These are phyloP conservation scores for Irpex rosettiformis DNA, from an alignment of 1,284 basidiomycete genomes.

Conservation along the genomic window DNA sequence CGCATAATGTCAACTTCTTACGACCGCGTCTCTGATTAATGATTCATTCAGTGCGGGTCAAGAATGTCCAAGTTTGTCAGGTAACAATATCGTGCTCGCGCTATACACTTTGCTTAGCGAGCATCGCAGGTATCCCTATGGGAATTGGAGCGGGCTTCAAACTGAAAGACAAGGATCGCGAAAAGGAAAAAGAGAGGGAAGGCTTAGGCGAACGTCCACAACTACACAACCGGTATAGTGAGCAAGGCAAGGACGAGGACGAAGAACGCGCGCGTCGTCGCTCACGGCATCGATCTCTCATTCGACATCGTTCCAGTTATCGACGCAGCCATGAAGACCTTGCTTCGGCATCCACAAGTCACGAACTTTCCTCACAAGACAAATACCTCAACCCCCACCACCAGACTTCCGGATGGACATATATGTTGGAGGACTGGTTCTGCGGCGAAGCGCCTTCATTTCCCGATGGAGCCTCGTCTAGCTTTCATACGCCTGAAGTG, in stretches of 20 bases:
- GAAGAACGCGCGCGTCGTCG: constrained; percentile 8
- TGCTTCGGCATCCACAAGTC: neutral
- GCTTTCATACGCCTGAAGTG: neutral
- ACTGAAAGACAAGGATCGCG: constrained; percentile 47
- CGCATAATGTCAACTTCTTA: constrained; percentile 26
- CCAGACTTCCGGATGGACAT: constrained; percentile 59
- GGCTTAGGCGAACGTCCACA: neutral
- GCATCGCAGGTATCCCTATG: constrained; percentile 60
- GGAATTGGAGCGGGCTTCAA: constrained; percentile 76
- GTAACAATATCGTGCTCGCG: constrained; percentile 29
- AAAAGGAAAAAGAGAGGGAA: constrained; percentile 22
- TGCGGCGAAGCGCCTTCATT: constrained; percentile 40
- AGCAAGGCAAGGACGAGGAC: constrained; percentile 27
- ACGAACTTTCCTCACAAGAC: constrained; percentile 6
- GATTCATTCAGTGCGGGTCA: constrained; percentile 68
- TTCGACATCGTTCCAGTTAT: constrained; percentile 6
- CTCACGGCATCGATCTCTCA: constrained; percentile 8
- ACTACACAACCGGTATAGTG: neutral
- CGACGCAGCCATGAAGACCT: constrained; percentile 12
- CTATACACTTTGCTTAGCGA: constrained; percentile 2
- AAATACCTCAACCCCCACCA: constrained; percentile 16
- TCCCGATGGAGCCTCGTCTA: constrained; percentile 19
- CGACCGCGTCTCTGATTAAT: constrained; percentile 14
- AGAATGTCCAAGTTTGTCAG: constrained; percentile 74
- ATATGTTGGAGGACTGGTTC: constrained; percentile 70